phyloP scores from a whole-genome alignment of 352 stramenopile genomes.

The Globisporangium emineosum region DNA sequence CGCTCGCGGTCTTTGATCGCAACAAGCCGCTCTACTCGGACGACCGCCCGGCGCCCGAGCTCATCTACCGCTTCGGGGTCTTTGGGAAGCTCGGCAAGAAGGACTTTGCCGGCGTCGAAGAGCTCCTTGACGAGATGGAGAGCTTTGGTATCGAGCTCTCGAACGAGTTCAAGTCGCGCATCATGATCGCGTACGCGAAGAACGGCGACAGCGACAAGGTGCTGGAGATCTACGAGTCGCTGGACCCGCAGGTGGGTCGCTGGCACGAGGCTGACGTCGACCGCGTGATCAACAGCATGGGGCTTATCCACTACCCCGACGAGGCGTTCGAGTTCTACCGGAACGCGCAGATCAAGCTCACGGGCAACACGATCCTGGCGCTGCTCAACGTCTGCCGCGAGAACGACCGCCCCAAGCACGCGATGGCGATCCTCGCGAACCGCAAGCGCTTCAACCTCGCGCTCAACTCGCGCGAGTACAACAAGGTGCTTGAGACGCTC shows the following conservation, averaged over 20 bases:
- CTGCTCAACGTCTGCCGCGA: constrained; percentile 42
- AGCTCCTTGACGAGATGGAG: constrained; percentile 38
- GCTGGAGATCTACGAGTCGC: constrained; percentile 26
- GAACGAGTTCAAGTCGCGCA: constrained; percentile 39
- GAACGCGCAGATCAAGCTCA: constrained; percentile 40
- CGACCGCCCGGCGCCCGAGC: constrained; percentile 30
- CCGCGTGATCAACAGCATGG: constrained; percentile 49
- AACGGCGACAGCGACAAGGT: constrained; percentile 30
- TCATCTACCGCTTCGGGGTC: constrained; percentile 61
- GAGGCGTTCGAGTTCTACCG: constrained; percentile 64
- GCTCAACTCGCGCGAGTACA: constrained; percentile 39
- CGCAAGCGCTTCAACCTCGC: constrained; percentile 48
- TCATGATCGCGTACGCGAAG: constrained; percentile 43
- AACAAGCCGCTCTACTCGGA: constrained; percentile 26
- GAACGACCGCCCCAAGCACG: constrained; percentile 41
- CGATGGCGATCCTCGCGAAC: constrained; percentile 47
- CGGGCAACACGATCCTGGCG: constrained; percentile 37
- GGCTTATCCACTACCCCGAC: constrained; percentile 30
- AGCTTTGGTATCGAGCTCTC: constrained; percentile 24
- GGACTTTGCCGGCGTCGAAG: constrained; percentile 28
- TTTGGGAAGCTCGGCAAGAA: constrained; percentile 35
- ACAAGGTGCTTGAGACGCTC: constrained; percentile 41
- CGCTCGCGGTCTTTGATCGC: constrained; percentile 31
- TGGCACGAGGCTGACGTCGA: constrained; percentile 51
- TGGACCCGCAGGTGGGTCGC: constrained; percentile 27